Percentiles rank a stretch among this genome's conserved stretches.
phyloP scores from a whole-genome alignment of 768 basidiomycete species.

The Auriscalpium vulgare region DNA sequence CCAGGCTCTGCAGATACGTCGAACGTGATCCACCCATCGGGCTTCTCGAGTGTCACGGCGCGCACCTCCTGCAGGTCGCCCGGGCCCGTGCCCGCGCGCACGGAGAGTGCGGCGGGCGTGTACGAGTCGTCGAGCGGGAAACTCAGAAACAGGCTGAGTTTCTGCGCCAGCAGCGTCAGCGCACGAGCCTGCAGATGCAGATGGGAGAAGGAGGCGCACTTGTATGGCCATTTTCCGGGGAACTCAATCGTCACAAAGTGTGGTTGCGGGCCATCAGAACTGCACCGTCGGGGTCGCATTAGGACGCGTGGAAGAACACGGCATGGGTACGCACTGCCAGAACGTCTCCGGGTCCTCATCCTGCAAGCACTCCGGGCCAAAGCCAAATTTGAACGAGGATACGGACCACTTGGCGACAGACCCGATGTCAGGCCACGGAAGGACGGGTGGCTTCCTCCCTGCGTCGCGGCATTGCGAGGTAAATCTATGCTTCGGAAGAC shows the following conservation, averaged over 20 bases:
- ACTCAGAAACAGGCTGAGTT: constrained; percentile 79
- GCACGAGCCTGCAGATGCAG: neutral
- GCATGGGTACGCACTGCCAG: constrained; percentile 76
- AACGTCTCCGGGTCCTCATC: constrained; percentile 89
- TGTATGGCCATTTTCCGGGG: constrained; percentile 80
- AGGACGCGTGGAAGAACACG: neutral
- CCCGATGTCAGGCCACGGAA: constrained; percentile 81
- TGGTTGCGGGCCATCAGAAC: constrained; percentile 93
- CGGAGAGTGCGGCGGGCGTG: constrained; percentile 84
- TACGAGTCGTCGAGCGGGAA: constrained; percentile 90
- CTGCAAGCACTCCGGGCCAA: constrained; percentile 85
- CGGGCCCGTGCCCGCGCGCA: constrained; percentile 87
- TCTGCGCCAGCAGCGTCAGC: constrained; percentile 35
- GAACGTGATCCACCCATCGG: constrained; percentile 90
- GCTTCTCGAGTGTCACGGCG: constrained; percentile 78
- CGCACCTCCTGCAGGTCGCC: constrained; percentile 91
- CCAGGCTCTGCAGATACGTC: constrained; percentile 74
- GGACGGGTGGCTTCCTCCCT: constrained; percentile 38
- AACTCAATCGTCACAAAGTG: constrained; percentile 95
- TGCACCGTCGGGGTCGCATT: constrained; percentile 21
- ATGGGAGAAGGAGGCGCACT: constrained; percentile 32
- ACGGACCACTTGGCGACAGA: constrained; percentile 91
- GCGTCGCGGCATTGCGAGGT: neutral
- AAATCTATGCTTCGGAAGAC: neutral
- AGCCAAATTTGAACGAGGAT: constrained; percentile 93